These are phyloP conservation scores for Marasmius sp. DNA, from an alignment of 1,284 basidiomycete species.

Conservation along the genomic window DNA sequence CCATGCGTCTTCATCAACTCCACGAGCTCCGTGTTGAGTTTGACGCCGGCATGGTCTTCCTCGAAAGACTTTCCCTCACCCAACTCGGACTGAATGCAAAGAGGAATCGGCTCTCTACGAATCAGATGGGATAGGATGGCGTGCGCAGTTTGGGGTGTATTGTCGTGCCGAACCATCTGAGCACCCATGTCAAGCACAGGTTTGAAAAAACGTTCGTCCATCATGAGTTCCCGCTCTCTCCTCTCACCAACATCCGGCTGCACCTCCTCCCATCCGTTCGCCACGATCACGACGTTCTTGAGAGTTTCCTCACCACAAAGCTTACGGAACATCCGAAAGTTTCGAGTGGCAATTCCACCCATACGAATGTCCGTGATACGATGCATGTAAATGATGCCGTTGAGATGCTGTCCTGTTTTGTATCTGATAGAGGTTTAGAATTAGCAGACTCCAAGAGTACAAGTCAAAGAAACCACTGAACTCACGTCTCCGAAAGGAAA, in stretches of 20 bases:
- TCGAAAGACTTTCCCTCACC: too few species aligned
- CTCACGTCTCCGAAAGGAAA: constrained; percentile 19
- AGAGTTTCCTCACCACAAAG: constrained; percentile 47
- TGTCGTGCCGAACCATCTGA: constrained; percentile 35
- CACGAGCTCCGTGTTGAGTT: too few species aligned
- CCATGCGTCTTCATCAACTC: constrained; percentile 34
- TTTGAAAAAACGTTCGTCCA: too few species aligned
- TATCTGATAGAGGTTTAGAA: background rate
- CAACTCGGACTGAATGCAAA: constrained; percentile 24
- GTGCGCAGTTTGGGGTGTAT: constrained; percentile 32
- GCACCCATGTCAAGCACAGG: constrained; percentile 44
- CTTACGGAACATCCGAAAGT: constrained; percentile 49
- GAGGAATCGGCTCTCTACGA: constrained; percentile 26
- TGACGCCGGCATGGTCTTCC: too few species aligned
- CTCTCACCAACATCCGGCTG: constrained; percentile 32
- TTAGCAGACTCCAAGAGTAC: too few species aligned
- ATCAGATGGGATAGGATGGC: constrained; percentile 36
- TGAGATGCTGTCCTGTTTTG: background rate
- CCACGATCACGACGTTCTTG: constrained; percentile 47
- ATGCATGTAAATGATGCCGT: constrained; percentile 47
- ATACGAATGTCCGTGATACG: constrained; percentile 52
- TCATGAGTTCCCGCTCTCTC: too few species aligned
- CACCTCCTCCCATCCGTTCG: constrained; percentile 52
- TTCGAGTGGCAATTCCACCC: constrained; percentile 49
- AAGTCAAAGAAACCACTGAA: background rate